Evolutionary conservation across 371 early-diverging fungal species (phyloP).

Genomic region (Fennellomyces sp.): DNA sequence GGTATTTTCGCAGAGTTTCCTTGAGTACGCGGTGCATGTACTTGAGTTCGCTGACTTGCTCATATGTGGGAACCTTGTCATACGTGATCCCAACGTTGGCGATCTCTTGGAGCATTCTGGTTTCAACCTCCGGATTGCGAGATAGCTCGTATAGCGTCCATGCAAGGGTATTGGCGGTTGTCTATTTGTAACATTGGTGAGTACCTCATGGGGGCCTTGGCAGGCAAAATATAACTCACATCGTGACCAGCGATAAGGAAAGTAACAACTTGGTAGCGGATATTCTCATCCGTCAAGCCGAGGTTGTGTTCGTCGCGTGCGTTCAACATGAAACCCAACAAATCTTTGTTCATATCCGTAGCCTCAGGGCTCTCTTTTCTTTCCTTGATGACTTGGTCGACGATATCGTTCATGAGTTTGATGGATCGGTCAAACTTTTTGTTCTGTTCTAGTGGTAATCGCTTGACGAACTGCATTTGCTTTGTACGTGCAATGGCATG

Average conservation of each 20-base stretch:
- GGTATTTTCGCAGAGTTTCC: conserved; percentile 55
- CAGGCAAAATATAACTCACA: no score
- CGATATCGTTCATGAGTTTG: conserved; percentile 42
- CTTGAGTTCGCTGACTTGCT: conserved; percentile 48
- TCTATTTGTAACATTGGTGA: no score
- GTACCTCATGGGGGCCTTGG: no score
- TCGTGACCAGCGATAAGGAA: conserved; percentile 64
- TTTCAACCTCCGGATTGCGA: conserved; percentile 46
- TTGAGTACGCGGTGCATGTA: conserved; percentile 51
- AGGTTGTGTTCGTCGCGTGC: conserved; percentile 44
- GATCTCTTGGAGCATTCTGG: conserved; percentile 54
- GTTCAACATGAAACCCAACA: conserved; percentile 63
- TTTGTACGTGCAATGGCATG: conserved; percentile 23
- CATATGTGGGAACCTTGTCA: conserved; percentile 37
- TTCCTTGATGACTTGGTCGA: conserved; percentile 39
- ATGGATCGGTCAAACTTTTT: conserved; percentile 34
- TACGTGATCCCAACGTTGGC: conserved; percentile 45
- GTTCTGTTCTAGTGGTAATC: conserved; percentile 45
- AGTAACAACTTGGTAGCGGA: conserved; percentile 64
- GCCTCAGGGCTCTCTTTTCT: conserved; percentile 41
- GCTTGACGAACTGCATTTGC: conserved; percentile 45
- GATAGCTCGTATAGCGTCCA: conserved; percentile 51
- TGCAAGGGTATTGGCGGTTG: conserved; percentile 52
- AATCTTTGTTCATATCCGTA: conserved; percentile 42
- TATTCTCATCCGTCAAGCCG: conserved; percentile 49